Evolutionary conservation across 345 rosid genomes (phyloP), one percentile per base, ranked within the genome.

Genomic region (Melaleuca alternifolia): DNA sequence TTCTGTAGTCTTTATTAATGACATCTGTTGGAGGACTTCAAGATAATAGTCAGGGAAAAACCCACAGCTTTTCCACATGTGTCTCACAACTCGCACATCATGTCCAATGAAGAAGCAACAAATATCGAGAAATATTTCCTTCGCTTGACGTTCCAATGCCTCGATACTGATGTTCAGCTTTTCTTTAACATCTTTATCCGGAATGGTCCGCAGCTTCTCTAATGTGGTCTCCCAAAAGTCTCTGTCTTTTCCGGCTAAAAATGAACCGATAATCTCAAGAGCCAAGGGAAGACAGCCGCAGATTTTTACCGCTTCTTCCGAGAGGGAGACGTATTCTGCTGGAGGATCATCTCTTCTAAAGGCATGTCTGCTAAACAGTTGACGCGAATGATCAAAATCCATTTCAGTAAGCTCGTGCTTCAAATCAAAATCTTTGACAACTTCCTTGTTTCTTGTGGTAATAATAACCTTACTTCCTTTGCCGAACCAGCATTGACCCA

Each of bases 121-220:
- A 1, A 59, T 8, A 61, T 61, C 37, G 0, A 61, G 37, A 61
- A 61, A 61, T 61, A 61, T 61, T 61, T 61, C 18, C 33, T 5
- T 5, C 71, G 0, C 33, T 6, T 0, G 71, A 5, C 8, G 16
- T n/a, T 5, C 2, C n/a, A 61, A 61, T 61, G 71, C 71, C 71
- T n/a, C 18, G 6, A 61, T 0, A 12, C 71, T 61, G 4, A 61
- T n/a, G 9, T 1, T 61, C 37, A n/a, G 1, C 71, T 59, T 59
- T 0, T 0, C 0, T n/a, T 59, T 2, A n/a, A 59, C 33, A 1
- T 26, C 0, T 59, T 1, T 0, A 59, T 11, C 0, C 2, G 75
- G 75, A 61, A 6, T 13, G 0, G 37, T 6, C 6, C 3, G 2
- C 75, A 28, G 1, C 4, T 0, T n/a, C 4, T 28, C 0, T 61